Evolutionary conservation across 179 eudicot genomes (phyloP), one percentile per base, ranked within the genome.

Genomic region (Amaranthus tricolor): DNA sequence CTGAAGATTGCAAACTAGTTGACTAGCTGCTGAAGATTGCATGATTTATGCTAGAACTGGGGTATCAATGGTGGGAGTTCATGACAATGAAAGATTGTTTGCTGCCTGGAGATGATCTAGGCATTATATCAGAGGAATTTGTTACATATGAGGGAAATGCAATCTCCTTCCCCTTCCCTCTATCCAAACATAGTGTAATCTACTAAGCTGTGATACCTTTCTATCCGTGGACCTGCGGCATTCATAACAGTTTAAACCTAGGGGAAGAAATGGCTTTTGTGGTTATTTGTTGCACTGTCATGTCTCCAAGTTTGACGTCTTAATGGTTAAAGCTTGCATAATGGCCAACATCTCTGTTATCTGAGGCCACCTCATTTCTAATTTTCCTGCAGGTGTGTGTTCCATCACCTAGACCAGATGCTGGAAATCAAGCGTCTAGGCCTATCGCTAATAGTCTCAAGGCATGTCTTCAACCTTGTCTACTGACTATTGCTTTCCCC

Each of bases 371-470:
- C 70, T 45, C 4, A 7, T 7, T 31, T 66, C 65, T 61, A 19
- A 44, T 5, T 69, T 62, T 15, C 21, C 63, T 56, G 45, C 85
- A 86, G 85, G 75, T 58, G 51, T 54, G 78, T 78, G 65, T 21
- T 66, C 74, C 49, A 44, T 51, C 53, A 10, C 72, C 78, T 56
- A 74, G 74, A 65, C 74, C 80, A 69, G 79, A 76, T 62, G 62
- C 72, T 52, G 79, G 71, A 74, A 67, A 54, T 68, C 72, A 6
- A 49, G 44, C 70, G 43, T 75, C 77, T 60, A 69, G 69, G 72
- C 79, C 84, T 16, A 15, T 6, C 44, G 45, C 72, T 7, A 79
- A 80, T 65, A 85, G 83, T 81, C 76, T 78, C 66, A 86, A 84
- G 87, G 90, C 58, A 81, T 45, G 68, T 81, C 59, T 74, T 47